A percentile compares a stretch with the other conserved stretches of the same genome.
phyloP scores from a whole-genome alignment of 805 yeast genomes.

The Yamadazyma scolyti region DNA sequence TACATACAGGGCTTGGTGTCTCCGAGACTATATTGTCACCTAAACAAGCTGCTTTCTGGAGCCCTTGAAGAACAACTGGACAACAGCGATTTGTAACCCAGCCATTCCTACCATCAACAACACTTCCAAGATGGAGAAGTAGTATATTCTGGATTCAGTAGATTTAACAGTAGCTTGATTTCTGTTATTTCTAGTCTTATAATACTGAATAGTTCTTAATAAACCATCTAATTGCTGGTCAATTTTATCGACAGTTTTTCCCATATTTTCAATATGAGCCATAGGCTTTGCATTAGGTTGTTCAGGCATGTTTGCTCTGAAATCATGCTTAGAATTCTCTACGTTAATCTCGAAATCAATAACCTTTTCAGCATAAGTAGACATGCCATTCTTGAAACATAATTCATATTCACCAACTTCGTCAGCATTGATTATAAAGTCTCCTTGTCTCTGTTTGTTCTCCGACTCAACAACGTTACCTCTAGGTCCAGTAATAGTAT shows the following conservation, averaged over 20 bases:
- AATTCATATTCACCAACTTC: conserved; percentile 77
- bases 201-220: conserved; percentile 65
- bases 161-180: conserved; percentile 85
- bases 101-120: conserved; percentile 74
- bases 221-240: conserved; percentile 58
- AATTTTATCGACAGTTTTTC: conserved; percentile 52
- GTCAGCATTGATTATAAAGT: conserved; percentile 66
- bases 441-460: conserved; percentile 71
- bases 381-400: conserved; percentile 80
- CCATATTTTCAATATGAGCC: conserved; percentile 52
- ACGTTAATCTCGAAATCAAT: conserved; percentile 76
- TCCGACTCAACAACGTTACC: conserved; percentile 52
- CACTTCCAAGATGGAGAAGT: conserved; percentile 70
- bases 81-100: conserved; percentile 59
- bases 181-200: conserved; percentile 86
- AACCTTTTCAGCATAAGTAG: conserved; percentile 76
- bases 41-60: conserved; percentile 64
- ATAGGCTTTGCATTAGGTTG: conserved; percentile 45
- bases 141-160: conserved; percentile 74
- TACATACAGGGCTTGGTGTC: not conserved
- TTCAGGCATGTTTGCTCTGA: conserved; percentile 61
- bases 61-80: conserved; percentile 69
- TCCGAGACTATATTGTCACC: not conserved
- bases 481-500: conserved; percentile 56
- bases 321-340: conserved; percentile 36